phyloP scores from a whole-genome alignment of 371 early-diverging fungal genomes.

The Actinomucor elegans region DNA sequence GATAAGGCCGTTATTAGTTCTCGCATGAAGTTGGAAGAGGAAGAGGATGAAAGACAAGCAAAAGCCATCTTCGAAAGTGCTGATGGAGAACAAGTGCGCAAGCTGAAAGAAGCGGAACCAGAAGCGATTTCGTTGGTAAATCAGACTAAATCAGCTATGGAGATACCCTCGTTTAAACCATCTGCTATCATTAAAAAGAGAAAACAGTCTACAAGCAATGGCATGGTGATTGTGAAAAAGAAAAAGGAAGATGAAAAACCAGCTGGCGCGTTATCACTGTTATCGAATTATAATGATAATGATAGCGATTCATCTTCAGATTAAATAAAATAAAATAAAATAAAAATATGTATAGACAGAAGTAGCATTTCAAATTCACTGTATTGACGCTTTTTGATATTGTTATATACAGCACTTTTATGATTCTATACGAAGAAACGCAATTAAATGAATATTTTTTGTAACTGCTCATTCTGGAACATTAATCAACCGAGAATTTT shows the following conservation, averaged over 20 bases:
- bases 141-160: slow-evolving; percentile 25
- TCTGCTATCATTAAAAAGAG: slow-evolving; percentile 17
- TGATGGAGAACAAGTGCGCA: slow-evolving; percentile 72
- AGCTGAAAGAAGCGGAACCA: slow-evolving; percentile 54
- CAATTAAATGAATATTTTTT: too few relatives aligned
- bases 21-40: slow-evolving; percentile 56
- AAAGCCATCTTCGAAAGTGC: slow-evolving; percentile 65
- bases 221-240: slow-evolving; percentile 27
- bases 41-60: slow-evolving; percentile 70
- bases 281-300: slow-evolving; percentile 33
- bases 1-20: slow-evolving; percentile 37
- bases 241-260: slow-evolving; percentile 30
- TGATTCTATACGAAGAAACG: too few relatives aligned
- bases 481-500: too few relatives aligned
- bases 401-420: too few relatives aligned
- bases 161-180: slow-evolving; percentile 45
- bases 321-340: slow-evolving; percentile 1
- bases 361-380: too few relatives aligned
- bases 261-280: slow-evolving; percentile 23
- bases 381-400: too few relatives aligned
- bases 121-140: slow-evolving; percentile 48
- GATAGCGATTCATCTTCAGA: slow-evolving; percentile 1
- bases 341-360: too few relatives aligned
- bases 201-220: slow-evolving; percentile 14
- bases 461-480: too few relatives aligned